A percentile compares a stretch with the other conserved stretches of the same genome.
phyloP scores from a whole-genome alignment of 805 yeast species.

The Blastobotrys terrestris region DNA sequence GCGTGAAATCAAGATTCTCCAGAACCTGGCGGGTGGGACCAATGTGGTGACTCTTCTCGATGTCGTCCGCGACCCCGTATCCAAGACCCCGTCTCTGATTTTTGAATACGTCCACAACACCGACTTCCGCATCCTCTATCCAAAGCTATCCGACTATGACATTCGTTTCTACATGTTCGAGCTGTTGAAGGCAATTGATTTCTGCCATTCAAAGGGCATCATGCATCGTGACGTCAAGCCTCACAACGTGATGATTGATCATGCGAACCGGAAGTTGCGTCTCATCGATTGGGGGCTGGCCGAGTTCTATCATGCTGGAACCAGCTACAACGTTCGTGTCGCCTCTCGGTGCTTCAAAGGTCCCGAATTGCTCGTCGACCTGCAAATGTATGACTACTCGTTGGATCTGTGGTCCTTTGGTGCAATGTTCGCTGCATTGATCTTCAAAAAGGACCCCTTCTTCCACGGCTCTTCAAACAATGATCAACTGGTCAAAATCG shows the following conservation, averaged over 20 bases:
- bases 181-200: slow-evolving; percentile 75
- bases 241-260: slow-evolving; percentile 93
- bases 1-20: slow-evolving; percentile 81
- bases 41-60: slow-evolving; percentile 73
- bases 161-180: slow-evolving; percentile 79
- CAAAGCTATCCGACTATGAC: slow-evolving; percentile 68
- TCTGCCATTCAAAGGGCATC: slow-evolving; percentile 89
- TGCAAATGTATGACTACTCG: slow-evolving; percentile 84
- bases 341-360: slow-evolving; percentile 93
- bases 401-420: slow-evolving; percentile 93
- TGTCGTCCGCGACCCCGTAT: slow-evolving; percentile 70
- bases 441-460: slow-evolving; percentile 86
- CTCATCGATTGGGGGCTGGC: slow-evolving; percentile 96
- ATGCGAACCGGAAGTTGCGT: slow-evolving; percentile 55
- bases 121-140: slow-evolving; percentile 76
- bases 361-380: slow-evolving; percentile 82
- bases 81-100: slow-evolving; percentile 79
- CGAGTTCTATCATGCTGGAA: slow-evolving; percentile 85
- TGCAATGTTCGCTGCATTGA: slow-evolving; percentile 84
- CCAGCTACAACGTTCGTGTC: slow-evolving; percentile 87
- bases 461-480: slow-evolving; percentile 88
- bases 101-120: slow-evolving; percentile 80
- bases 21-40: slow-evolving; percentile 79
- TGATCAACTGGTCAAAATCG: slow-evolving; percentile 87
- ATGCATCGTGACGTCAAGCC: slow-evolving; percentile 97